A percentile compares a stretch with the other conserved stretches of the same genome.
These are phyloP conservation scores for Leishmania aethiopica DNA, from an alignment of 208 protist species.

Conservation along the genomic window DNA sequence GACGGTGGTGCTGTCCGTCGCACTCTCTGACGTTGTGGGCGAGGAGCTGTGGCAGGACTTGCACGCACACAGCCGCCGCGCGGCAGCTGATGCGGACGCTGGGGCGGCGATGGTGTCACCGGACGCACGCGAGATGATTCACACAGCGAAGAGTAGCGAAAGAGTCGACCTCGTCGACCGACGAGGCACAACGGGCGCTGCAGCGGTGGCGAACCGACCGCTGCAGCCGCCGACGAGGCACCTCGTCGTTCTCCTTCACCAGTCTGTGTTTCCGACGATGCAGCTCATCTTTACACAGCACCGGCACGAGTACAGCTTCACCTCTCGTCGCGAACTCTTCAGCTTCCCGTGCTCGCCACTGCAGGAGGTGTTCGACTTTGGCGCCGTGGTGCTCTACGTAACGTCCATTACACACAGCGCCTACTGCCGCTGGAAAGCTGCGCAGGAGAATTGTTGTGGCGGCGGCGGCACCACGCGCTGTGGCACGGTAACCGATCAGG, in stretches of 20 bases:
- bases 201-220: neutral
- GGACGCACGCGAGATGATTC: neutral
- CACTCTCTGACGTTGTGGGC: conserved; percentile 44
- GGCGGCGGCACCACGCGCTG: neutral
- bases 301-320: conserved; percentile 66
- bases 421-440: conserved; percentile 23
- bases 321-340: conserved; percentile 70
- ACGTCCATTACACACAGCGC: conserved; percentile 41
- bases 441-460: neutral
- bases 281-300: conserved; percentile 48
- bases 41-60: conserved; percentile 42
- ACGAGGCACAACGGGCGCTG: neutral
- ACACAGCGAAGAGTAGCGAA: neutral
- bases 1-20: conserved; percentile 44
- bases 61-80: neutral
- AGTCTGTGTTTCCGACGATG: conserved; percentile 55
- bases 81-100: neutral
- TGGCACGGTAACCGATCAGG: neutral
- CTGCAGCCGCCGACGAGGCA: neutral
- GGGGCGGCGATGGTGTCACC: neutral
- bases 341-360: conserved; percentile 56
- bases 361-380: conserved; percentile 68
- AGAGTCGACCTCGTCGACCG: neutral
- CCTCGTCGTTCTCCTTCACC: conserved; percentile 53
- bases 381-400: conserved; percentile 61